These are phyloP conservation scores for Ceratobasidium sp. DNA, from an alignment of 1,284 basidiomycete species.

Conservation along the genomic window DNA sequence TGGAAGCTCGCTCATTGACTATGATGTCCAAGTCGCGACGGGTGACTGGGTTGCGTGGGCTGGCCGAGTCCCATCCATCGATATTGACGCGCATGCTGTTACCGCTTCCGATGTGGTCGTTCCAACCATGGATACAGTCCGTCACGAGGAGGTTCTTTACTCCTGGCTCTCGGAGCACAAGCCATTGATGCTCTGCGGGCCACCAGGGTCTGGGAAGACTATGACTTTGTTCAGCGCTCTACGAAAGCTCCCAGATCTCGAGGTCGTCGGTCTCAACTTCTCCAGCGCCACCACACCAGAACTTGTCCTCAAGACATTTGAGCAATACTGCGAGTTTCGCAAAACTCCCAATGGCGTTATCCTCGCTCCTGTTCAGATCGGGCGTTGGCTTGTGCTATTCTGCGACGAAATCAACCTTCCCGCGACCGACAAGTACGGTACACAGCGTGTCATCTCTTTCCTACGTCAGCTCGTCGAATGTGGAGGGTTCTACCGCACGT, in stretches of 20 bases:
- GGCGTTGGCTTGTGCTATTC: conserved; percentile 97
- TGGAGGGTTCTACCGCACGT: conserved; percentile 93
- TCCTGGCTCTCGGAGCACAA: conserved; percentile 99
- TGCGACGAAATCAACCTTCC: conserved; percentile 99
- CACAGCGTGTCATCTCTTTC: conserved; percentile 98
- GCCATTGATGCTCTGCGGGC: conserved; percentile 96
- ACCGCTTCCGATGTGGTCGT: conserved; percentile 96
- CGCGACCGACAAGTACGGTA: conserved; percentile 96
- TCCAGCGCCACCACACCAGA: conserved; percentile 98
- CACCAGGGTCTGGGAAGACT: conserved; percentile 98
- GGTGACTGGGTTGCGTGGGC: conserved; percentile 95
- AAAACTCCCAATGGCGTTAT: conserved; percentile 98
- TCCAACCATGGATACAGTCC: conserved; percentile 97
- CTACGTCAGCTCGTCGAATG: conserved; percentile 95
- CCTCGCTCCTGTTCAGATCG: conserved; percentile 91
- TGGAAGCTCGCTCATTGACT: conserved; percentile 91
- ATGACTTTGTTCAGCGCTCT: conserved; percentile 99
- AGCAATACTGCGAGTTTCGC: conserved; percentile 99
- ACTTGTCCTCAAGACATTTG: conserved; percentile 97
- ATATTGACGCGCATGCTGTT: conserved; percentile 95
- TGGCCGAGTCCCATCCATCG: conserved; percentile 87
- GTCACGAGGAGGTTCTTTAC: conserved; percentile 97
- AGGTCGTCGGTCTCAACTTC: conserved; percentile 98
- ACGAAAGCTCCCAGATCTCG: conserved; percentile 97
- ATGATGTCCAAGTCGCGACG: conserved; percentile 84